Evolutionary conservation across 176 grass and related monocot genomes (phyloP), one percentile per base, ranked within the genome.

Genomic region (Aegilops speltoides): DNA sequence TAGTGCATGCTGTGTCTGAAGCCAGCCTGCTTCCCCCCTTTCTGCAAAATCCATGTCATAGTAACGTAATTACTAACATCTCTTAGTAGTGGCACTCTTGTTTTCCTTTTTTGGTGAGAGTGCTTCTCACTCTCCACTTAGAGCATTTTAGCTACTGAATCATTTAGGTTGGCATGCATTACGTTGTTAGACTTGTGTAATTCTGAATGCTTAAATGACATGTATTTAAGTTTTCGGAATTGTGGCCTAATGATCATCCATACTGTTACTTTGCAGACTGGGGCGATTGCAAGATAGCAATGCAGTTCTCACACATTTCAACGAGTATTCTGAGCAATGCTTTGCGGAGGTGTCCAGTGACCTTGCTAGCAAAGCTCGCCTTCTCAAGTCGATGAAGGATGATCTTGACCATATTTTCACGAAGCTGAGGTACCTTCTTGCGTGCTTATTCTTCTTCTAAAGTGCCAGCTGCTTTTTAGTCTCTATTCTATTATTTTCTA

Each of bases 331-430:
- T 0, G 88, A 96, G 43, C 89, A 87, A 88, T 96, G 93, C 63
- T 98, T 91, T 90, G 64, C 61, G 3, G 92, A 98, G 85, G 79
- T 98, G 28, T 98, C 92, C 34, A 69, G 79, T n/a, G 94, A 98
- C 84, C 94, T 98, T 69, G 77, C 78, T n/a, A 91, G 83, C 80
- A 94, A 96, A 86, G 89, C 82, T 28, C 82, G 90, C 15, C 90
- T 96, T 86, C 80, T 98, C 64, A 94, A 91, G 82, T 94, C 85
- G 28, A 85, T 96, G 90, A 99, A 99, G 82, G 86, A 91, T 87
- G 92, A 99, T 82, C 89, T 96, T 19, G 92, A 99, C 24, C 92
- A 98, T 86, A 87, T 96, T 85, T 99, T 99, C 79, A 66, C 81
- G 24, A n/a, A n/a, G 65, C 40, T 93, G 28, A 96, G 97, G 90